Conservation (phyloP, 2,329 filamentous ascomycete species). For the Sarocladiaceae sp. region DNA sequence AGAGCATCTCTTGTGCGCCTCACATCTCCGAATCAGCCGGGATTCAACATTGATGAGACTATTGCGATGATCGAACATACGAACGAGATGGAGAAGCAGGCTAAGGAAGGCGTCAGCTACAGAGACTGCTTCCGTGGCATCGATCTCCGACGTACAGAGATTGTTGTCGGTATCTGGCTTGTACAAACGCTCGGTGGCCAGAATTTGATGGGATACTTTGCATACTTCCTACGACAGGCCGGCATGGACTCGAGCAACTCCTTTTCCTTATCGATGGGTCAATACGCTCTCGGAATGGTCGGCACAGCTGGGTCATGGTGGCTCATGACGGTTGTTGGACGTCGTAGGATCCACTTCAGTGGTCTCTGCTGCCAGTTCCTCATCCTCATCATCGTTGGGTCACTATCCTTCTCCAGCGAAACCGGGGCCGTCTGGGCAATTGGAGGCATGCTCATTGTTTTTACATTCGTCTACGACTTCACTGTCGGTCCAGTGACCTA, state of each 20-base stretch:
- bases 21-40: conserved; percentile 30
- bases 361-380: conserved; percentile 37
- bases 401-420: conserved; percentile 29
- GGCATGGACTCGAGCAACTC: conserved; percentile 39
- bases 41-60: conserved; percentile 41
- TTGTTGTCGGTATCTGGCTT: conserved; percentile 44
- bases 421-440: conserved; percentile 37
- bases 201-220: conserved; percentile 45
- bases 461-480: conserved; percentile 50
- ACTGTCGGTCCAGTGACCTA: conserved; percentile 52
- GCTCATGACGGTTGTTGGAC: conserved; percentile 43
- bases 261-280: conserved; percentile 41
- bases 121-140: conserved; percentile 47
- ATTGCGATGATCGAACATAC: conserved; percentile 53
- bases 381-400: conserved; percentile 36
- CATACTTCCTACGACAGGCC: conserved; percentile 42
- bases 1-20: conserved; percentile 38
- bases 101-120: conserved; percentile 40
- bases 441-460: conserved; percentile 44
- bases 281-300: conserved; percentile 45
- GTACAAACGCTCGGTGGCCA: conserved; percentile 45
- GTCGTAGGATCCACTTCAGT: conserved; percentile 43
- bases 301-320: conserved; percentile 49
- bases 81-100: conserved; percentile 41
- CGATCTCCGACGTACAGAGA: conserved; percentile 49